Conservation (phyloP, 176 grass and related monocot genomes). For the Oropetium thomaeum region DNA sequence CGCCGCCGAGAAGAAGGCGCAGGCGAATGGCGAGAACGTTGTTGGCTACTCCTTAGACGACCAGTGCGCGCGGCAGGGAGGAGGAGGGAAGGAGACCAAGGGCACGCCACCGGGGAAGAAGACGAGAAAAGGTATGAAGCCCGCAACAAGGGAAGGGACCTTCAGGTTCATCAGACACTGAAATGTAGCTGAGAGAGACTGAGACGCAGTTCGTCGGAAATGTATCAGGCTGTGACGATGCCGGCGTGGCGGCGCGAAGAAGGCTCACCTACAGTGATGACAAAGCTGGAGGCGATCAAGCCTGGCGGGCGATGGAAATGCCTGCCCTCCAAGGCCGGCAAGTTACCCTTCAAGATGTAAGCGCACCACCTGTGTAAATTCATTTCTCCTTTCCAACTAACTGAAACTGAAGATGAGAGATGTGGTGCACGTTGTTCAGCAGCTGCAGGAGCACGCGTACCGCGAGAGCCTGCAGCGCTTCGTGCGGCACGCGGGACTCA, state of each 20-base stretch:
- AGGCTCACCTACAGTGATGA: conserved; percentile 30
- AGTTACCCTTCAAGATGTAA: not conserved
- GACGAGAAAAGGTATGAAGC: conserved; percentile 28
- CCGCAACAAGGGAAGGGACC: not conserved
- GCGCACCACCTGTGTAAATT: not conserved
- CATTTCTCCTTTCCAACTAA: not conserved
- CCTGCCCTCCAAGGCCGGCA: conserved; percentile 6
- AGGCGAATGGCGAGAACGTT: not conserved
- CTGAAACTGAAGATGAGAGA: not conserved
- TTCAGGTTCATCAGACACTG: not conserved
- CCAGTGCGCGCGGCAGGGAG: conserved; percentile 6
- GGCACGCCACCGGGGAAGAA: conserved; percentile 24
- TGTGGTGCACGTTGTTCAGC: conserved; percentile 24
- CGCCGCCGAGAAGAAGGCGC: not conserved
- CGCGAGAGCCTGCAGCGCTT: conserved; percentile 41
- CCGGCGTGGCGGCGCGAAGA: not conserved
- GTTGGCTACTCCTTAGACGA: not conserved
- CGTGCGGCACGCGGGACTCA: conserved; percentile 42
- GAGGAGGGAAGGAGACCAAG: conserved; percentile 9
- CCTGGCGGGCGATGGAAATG: not conserved
- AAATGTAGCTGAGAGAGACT: not conserved
- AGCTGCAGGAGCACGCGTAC: conserved; percentile 31
- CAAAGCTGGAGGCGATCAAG: not conserved
- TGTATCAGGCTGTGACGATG: not conserved
- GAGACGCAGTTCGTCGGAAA: not conserved